These are phyloP conservation scores for Eustoma russellianum DNA, from an alignment of 257 asterid genomes.

Conservation along the genomic window DNA sequence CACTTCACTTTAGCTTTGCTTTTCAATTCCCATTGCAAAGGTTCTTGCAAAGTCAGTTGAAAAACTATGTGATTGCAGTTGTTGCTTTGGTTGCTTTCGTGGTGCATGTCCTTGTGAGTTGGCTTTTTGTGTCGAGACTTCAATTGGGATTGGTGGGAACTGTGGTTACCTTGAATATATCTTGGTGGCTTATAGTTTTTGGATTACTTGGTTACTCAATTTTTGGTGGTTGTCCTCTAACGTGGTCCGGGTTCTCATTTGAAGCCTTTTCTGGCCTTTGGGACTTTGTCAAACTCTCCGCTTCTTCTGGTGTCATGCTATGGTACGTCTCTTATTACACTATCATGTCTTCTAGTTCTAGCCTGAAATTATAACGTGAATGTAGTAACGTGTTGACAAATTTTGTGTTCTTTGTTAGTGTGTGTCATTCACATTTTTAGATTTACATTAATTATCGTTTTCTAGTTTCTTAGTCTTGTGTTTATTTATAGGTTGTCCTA, in stretches of 20 bases:
- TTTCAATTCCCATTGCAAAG: constrained; percentile 65
- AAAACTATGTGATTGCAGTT: constrained; percentile 55
- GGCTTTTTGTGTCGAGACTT: constrained; percentile 41
- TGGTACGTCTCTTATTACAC: constrained; percentile 29
- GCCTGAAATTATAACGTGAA: too few relatives aligned
- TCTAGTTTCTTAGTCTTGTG: too few relatives aligned
- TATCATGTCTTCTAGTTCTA: too few relatives aligned
- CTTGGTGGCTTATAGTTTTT: constrained; percentile 52
- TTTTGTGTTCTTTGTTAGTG: too few relatives aligned
- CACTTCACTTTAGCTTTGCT: constrained; percentile 72
- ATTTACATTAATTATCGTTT: too few relatives aligned
- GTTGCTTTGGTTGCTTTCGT: constrained; percentile 34
- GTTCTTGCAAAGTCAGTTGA: constrained; percentile 81
- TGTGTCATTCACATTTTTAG: too few relatives aligned
- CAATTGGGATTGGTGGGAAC: constrained; percentile 52
- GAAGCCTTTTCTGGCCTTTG: constrained; percentile 80
- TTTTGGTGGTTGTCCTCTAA: constrained; percentile 63
- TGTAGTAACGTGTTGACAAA: too few relatives aligned
- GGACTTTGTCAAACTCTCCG: constrained; percentile 69
- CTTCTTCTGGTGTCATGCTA: constrained; percentile 89
- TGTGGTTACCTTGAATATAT: constrained; percentile 39
- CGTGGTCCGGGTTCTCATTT: constrained; percentile 69
- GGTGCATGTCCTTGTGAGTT: constrained; percentile 38
- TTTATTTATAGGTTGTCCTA: too few relatives aligned
- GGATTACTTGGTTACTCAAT: constrained; percentile 40